These are phyloP conservation scores for Euryodendron excelsum DNA, from an alignment of 148 eudicot genomes.

Conservation along the genomic window DNA sequence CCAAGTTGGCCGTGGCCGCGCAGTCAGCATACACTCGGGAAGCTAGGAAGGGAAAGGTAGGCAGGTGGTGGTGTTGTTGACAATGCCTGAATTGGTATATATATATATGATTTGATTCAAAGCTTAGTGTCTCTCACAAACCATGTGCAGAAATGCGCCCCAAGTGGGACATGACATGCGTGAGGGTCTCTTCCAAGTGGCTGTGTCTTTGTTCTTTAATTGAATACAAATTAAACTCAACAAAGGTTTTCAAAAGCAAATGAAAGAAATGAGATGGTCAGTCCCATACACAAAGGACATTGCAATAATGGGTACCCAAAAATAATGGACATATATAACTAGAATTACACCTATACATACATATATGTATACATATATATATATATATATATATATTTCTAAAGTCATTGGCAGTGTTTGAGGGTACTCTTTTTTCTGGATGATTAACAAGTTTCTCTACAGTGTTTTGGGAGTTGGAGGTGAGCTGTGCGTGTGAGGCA, in stretches of 20 bases:
- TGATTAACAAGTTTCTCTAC: too few relatives aligned
- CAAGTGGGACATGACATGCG: conserved; percentile 8
- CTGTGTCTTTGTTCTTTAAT: background rate
- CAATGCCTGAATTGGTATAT: background rate
- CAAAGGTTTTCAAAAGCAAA: background rate
- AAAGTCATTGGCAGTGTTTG: too few relatives aligned
- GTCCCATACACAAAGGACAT: conserved; percentile 25
- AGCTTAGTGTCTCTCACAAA: background rate
- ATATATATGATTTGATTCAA: background rate
- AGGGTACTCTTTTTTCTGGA: too few relatives aligned
- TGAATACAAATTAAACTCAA: too few relatives aligned
- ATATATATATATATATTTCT: too few relatives aligned
- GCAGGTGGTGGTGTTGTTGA: background rate
- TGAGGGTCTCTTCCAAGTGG: conserved; percentile 3
- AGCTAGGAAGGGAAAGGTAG: background rate
- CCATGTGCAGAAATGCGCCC: conserved; percentile 9
- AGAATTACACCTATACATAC: too few relatives aligned
- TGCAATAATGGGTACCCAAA: background rate
- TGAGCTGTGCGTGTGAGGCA: conserved; percentile 40
- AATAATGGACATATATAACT: too few relatives aligned
- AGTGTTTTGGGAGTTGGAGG: conserved; percentile 24
- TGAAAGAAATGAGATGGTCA: conserved; percentile 1
- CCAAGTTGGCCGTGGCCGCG: background rate
- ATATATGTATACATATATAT: too few relatives aligned
- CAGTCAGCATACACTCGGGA: conserved; percentile 21